phyloP scores from a whole-genome alignment of 306 rosid genomes.

The Macrotyloma uniflorum region DNA sequence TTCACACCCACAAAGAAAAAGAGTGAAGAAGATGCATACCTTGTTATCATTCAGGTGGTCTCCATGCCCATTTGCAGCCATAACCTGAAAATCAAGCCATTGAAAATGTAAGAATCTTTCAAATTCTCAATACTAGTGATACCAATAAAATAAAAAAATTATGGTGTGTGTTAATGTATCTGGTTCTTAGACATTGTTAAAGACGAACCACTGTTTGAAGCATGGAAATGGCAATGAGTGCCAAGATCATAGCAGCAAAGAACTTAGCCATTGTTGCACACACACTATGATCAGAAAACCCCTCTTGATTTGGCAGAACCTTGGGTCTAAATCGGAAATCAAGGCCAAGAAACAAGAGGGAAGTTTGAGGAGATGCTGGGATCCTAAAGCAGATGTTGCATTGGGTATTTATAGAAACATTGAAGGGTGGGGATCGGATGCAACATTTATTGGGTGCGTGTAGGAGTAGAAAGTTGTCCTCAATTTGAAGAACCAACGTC shows the following conservation, averaged over 20 bases:
- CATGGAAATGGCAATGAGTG: slow-evolving; percentile 48
- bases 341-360: slow-evolving; percentile 25
- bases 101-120: slow-evolving; percentile 29
- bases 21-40: slow-evolving; percentile 18
- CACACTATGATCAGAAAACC: neutral
- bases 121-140: neutral
- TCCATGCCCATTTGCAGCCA: slow-evolving; percentile 40
- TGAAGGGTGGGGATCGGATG: slow-evolving; percentile 3
- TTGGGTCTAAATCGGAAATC: neutral
- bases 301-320: slow-evolving; percentile 31
- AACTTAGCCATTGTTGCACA: slow-evolving; percentile 37
- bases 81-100: slow-evolving; percentile 36
- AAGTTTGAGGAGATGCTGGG: slow-evolving; percentile 34
- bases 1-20: neutral
- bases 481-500: neutral
- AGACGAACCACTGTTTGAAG: slow-evolving; percentile 42
- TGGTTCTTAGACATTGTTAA: neutral
- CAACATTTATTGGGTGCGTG: slow-evolving; percentile 38
- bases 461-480: slow-evolving; percentile 4
- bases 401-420: slow-evolving; percentile 39
- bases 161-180: neutral
- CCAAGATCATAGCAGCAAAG: slow-evolving; percentile 37
- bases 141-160: neutral
- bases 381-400: neutral
- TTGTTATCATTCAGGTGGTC: slow-evolving; percentile 24